phyloP scores from a whole-genome alignment of 306 rosid genomes.

The Gastrolobium villosum region DNA sequence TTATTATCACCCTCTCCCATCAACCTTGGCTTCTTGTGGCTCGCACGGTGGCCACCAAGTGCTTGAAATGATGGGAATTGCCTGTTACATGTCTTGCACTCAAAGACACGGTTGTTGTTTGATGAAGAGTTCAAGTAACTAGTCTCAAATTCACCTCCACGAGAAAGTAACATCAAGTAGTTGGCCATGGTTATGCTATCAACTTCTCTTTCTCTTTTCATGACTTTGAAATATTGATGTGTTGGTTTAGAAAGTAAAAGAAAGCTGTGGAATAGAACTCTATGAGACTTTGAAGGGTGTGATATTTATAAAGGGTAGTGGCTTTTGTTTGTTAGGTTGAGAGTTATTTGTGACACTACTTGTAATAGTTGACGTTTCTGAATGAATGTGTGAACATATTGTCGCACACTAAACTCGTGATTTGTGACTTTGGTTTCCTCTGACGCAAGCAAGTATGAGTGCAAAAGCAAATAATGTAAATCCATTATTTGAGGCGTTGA shows the following conservation, averaged over 20 bases:
- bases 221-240: constrained; percentile 34
- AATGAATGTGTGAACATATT: constrained; percentile 25
- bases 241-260: not conserved
- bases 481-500: constrained; percentile 24
- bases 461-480: not conserved
- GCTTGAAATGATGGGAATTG: constrained; percentile 90
- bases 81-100: constrained; percentile 93
- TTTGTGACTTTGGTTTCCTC: constrained; percentile 38
- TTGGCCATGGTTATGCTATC: constrained; percentile 77
- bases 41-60: constrained; percentile 94
- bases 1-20: constrained; percentile 40
- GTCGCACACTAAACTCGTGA: constrained; percentile 43
- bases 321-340: constrained; percentile 36
- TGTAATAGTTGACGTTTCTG: constrained; percentile 51
- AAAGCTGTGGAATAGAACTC: constrained; percentile 43
- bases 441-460: constrained; percentile 43
- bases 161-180: constrained; percentile 86
- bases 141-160: constrained; percentile 42
- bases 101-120: constrained; percentile 73
- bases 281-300: constrained; percentile 25
- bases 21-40: constrained; percentile 91
- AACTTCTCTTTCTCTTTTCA: constrained; percentile 83
- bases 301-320: constrained; percentile 54
- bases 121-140: constrained; percentile 26
- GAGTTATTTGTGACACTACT: constrained; percentile 40